These are phyloP conservation scores for Irpex lacteus DNA, from an alignment of 1,284 basidiomycete genomes.

Conservation along the genomic window DNA sequence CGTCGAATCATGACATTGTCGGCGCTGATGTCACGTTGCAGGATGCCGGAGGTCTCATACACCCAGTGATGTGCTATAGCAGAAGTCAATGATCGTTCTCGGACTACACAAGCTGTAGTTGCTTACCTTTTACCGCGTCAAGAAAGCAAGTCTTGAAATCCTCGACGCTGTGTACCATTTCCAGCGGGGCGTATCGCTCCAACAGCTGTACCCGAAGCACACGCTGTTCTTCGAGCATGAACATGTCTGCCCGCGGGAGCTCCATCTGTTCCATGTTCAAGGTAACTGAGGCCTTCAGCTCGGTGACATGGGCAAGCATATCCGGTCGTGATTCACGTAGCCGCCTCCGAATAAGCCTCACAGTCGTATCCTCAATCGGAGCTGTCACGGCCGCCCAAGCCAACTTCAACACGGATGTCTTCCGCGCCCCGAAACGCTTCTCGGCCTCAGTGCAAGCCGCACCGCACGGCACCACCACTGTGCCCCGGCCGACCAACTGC, in stretches of 20 bases:
- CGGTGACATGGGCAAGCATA: background rate
- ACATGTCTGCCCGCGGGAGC: constrained; percentile 5
- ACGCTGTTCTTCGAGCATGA: constrained; percentile 1
- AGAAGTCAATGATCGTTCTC: background rate
- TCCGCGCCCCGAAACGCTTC: background rate
- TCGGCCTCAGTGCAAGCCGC: background rate
- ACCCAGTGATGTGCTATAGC: background rate
- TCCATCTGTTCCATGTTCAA: constrained; percentile 3
- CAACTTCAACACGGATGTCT: background rate
- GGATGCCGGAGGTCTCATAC: background rate
- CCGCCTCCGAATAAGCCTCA: background rate
- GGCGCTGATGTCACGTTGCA: background rate
- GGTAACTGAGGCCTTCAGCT: constrained; percentile 2
- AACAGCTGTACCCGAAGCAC: constrained; percentile 6
- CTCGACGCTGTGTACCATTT: background rate
- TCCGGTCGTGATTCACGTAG: background rate
- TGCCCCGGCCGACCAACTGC: constrained; percentile 6
- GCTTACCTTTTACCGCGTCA: constrained; percentile 5
- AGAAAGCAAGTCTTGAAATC: constrained; percentile 1
- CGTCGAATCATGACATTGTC: constrained; percentile 6
- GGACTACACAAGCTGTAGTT: background rate
- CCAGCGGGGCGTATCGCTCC: constrained; percentile 1
- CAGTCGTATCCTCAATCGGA: background rate
- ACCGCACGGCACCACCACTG: background rate
- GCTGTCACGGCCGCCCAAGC: background rate